Evolutionary conservation across 1,139 yeast species (phyloP).

Genomic region (Pneumocystis canis): DNA sequence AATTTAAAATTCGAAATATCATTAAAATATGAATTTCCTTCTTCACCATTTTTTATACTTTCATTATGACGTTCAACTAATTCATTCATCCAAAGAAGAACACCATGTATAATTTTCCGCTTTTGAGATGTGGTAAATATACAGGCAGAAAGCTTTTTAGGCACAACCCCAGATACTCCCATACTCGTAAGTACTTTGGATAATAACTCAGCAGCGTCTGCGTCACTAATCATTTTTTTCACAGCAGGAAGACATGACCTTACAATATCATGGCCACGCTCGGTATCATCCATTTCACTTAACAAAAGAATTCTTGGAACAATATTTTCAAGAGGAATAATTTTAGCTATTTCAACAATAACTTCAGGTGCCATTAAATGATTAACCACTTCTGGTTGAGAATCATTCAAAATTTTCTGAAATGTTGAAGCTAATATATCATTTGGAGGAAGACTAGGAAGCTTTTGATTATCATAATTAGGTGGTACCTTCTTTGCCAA

Average conservation of each 20-base stretch:
- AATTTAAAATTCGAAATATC: slow-evolving; percentile 7
- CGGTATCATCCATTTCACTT: slow-evolving; percentile 11
- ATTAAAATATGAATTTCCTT: slow-evolving; percentile 7
- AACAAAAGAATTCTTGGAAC: slow-evolving; percentile 12
- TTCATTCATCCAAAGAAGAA: slow-evolving; percentile 12
- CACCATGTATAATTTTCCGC: slow-evolving; percentile 14
- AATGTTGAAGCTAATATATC: slow-evolving; percentile 9
- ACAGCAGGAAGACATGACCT: slow-evolving; percentile 10
- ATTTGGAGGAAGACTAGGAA: slow-evolving; percentile 6
- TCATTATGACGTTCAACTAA: slow-evolving; percentile 8
- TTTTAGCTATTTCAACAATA: slow-evolving; percentile 8
- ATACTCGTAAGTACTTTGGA: slow-evolving; percentile 3
- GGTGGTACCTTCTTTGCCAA: slow-evolving; percentile 11
- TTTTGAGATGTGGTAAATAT: slow-evolving; percentile 13
- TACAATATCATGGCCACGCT: slow-evolving; percentile 8
- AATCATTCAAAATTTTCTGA: slow-evolving; percentile 10
- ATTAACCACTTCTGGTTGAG: slow-evolving; percentile 12
- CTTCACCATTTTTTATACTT: slow-evolving; percentile 4
- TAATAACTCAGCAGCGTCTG: slow-evolving; percentile 7
- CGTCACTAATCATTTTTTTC: slow-evolving; percentile 8
- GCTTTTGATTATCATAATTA: slow-evolving; percentile 7
- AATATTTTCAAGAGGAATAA: slow-evolving; percentile 10
- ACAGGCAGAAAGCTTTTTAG: slow-evolving; percentile 1
- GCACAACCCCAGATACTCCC: slow-evolving; percentile 6
- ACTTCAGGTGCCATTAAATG: slow-evolving; percentile 14